Base-by-base conservation (phyloP, 1,139 yeast genomes). In the Candida gigantensis region DNA sequence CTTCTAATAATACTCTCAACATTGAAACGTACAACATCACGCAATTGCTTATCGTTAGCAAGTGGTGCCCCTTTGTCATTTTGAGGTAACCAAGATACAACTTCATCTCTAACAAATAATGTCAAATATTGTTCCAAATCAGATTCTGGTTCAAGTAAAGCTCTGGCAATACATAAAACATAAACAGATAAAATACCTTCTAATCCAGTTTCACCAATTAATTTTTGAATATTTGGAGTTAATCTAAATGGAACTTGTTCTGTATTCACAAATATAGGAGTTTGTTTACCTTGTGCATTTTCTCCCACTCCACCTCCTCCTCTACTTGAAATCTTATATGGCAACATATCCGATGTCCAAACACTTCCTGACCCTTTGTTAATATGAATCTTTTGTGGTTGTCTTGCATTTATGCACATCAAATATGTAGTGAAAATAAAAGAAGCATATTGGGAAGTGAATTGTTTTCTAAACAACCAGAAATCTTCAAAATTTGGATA, bases 391-490 rank as follows among this genome's bases (percentile, higher is more conserved):
- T 90, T 94, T 58, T 87, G 95, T 2, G 98, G 98, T 49, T 88
- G 92, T 55, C 99, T 80, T 38, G 85, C 82, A 58, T 88, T 88
- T 51, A 94, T 89, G 63, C 96, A 84, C 87, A 94, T 81, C 88
- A 92, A 82, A 56, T 87, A 88, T 1, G 97, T 87, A 72, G 90
- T 83, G 61, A 92, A 92, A 26, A 90, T 81, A 51, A 92, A 85
- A 1, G 96, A 83, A n/a, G 97, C 96, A 62, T 92, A 94, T 61
- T 90, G 96, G 13, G 96, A 84, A 8, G 96, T 80, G 53, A 94
- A 94, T 55, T 89, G 96, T 53, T 90, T 90, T 45, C 97, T 78
- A 82, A 94, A 94, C 38, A 90, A 65, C 98, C 98, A 94, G 69
- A 90, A 92, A 55, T 92, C 97, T 58, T 87, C 97, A 59, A 85